Evolutionary conservation across 2,329 filamentous ascomycete genomes (phyloP), one percentile per base, ranked within the genome.

Genomic region (Nannizziopsis barbatae): DNA sequence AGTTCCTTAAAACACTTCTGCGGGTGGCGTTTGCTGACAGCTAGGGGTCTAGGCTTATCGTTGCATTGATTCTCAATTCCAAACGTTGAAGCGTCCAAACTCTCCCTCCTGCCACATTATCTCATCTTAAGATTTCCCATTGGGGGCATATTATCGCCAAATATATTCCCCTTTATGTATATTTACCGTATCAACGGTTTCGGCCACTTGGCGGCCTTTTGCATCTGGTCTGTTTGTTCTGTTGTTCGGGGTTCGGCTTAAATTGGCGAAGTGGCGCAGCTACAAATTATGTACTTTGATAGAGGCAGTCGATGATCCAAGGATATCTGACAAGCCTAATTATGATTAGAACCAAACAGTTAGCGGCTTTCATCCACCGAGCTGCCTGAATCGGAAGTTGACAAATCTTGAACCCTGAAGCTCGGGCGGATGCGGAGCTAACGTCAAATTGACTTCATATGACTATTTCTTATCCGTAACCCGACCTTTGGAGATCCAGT

Each of bases 51-150:
- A 92, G 86, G 35, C 79, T 95, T 55, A 95, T 95, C 61, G 87
- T 95, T 52, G 86, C 84, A 45, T 77, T 95, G 32, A 88, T 95
- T 62, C 78, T 95, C 62, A 93, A 94, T 77, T 90, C 86, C 53
- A 86, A 86, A 73, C 81, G 76, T 72, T 80, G 39, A 45, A 11
- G 12, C 11, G 2, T 31, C 18, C 7, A 14, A 31, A 5, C 4
- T 17, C 39, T 22, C 14, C n/a, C 7, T 20, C 11, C 5, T 18
- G 32, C 17, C 36, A 11, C n/a, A 22, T 27, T 31, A 12, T 22
- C 6, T 10, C 22, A 31, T 39, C 7, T 15, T 18, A 30, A 7
- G 20, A 30, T 47, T 8, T 18, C 32, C 20, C 2, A 32, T 9
- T 20, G 15, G 35, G n/a, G 35, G 8, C 31, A 41, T 41, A 8